Conservation (phyloP, 495 filamentous ascomycete species). For the Diplogelasinospora grovesii region DNA sequence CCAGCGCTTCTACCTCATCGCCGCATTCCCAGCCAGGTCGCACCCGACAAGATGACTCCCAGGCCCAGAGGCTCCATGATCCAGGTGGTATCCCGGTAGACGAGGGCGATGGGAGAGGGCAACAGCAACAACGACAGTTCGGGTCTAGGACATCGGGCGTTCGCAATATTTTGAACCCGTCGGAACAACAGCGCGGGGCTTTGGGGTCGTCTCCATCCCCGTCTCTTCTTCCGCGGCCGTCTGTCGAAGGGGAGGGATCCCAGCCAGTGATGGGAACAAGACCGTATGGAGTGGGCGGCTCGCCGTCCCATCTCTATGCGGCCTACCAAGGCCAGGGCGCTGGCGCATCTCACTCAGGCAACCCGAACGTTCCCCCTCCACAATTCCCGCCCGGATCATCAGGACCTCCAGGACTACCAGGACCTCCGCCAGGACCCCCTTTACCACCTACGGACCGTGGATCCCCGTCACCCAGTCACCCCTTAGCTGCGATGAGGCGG, state of each 20-base stretch:
- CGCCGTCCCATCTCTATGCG: slow-evolving; percentile 26
- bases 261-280: slow-evolving; percentile 19
- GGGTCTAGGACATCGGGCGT: slow-evolving; percentile 40
- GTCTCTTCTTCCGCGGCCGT: slow-evolving; percentile 13
- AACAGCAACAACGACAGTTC: too few species aligned
- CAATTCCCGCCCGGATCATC: too few species aligned
- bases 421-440: slow-evolving; percentile 23
- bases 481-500: slow-evolving; percentile 37
- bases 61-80: slow-evolving; percentile 23
- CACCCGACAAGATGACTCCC: slow-evolving; percentile 19
- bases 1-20: slow-evolving; percentile 21
- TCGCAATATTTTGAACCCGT: slow-evolving; percentile 46
- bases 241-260: slow-evolving; percentile 4
- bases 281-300: slow-evolving; percentile 21
- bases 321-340: slow-evolving; percentile 23
- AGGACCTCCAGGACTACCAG: too few species aligned
- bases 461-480: slow-evolving; percentile 35
- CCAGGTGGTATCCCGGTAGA: slow-evolving; percentile 17
- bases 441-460: slow-evolving; percentile 26
- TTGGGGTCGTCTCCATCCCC: slow-evolving; percentile 13
- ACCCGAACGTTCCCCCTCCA: slow-evolving; percentile 15
- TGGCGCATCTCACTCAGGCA: slow-evolving; percentile 19
- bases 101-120: slow-evolving; percentile 26
- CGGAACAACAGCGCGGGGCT: slow-evolving; percentile 25
- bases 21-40: slow-evolving; percentile 18